phyloP scores from a whole-genome alignment of 2,329 filamentous ascomycete species.

The Beauveria medogensis region DNA sequence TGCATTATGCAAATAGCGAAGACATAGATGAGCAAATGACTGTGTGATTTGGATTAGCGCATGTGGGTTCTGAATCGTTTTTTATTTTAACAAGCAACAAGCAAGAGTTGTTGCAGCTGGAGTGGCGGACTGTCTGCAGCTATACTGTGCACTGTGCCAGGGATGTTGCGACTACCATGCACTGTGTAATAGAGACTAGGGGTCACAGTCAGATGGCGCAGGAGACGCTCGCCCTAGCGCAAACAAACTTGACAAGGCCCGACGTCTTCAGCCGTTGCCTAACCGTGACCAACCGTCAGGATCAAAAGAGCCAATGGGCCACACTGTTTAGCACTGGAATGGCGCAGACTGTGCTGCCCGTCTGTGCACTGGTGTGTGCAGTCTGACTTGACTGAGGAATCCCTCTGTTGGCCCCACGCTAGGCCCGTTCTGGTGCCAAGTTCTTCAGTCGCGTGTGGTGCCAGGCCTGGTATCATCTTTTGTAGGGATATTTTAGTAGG shows the following conservation, averaged over 20 bases:
- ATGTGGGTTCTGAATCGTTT: slow-evolving; percentile 5
- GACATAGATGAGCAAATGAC: not conserved
- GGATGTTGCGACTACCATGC: not conserved
- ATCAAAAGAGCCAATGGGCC: not conserved
- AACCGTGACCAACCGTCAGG: not conserved
- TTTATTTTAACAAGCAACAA: not conserved
- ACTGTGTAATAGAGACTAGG: not conserved
- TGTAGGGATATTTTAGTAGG: not conserved
- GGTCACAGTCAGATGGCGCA: slow-evolving; percentile 2
- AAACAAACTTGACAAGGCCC: not conserved
- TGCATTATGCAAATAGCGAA: slow-evolving; percentile 10
- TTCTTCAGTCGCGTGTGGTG: not conserved
- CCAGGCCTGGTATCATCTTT: not conserved
- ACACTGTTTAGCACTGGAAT: slow-evolving; percentile 7
- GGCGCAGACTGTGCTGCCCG: slow-evolving; percentile 1
- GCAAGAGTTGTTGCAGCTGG: not conserved
- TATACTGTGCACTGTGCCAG: not conserved
- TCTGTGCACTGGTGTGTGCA: not conserved
- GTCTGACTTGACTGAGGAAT: not conserved
- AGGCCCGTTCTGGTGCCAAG: not conserved
- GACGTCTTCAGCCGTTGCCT: slow-evolving; percentile 4
- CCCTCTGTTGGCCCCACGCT: slow-evolving; percentile 1
- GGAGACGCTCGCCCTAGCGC: not conserved
- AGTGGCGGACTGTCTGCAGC: not conserved
- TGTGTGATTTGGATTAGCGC: slow-evolving; percentile 9